Base-by-base conservation (phyloP, 179 eudicot genomes). In the Gypsophila paniculata region DNA sequence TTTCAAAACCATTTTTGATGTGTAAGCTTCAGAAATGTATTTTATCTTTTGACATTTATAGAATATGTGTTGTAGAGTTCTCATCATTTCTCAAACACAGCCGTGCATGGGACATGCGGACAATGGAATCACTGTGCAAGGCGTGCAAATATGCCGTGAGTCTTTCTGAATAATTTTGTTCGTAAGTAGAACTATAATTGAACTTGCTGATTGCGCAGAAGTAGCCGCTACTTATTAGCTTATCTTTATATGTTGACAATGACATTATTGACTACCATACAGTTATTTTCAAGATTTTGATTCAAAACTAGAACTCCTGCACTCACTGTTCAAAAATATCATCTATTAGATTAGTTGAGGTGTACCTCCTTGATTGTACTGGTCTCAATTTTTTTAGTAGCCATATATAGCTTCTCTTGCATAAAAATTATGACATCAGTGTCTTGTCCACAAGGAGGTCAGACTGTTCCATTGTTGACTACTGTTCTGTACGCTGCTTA, bases 71-170 rank as follows among this genome's bases (percentile, higher is more conserved):
- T 51, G 58, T 15, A 42, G 32, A n/a, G 63, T 42, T 46, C 57
- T 61, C 38, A 39, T 57, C 34, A 61, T 61, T n/a, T 23, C 22
- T 51, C 44, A 19, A 62, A 32, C 81, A 77, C 89, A 95, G 99
- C 68, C 99, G 99, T 78, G 97, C 99, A 58, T 95, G 99, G 99
- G 99, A 95, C 76, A 92, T 85, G 90, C 82, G 96, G 74, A 88
- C 98, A 21, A 95, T 95, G 99, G 99, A 95, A 81, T 89, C 99
- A 29, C 93, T 95, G 69, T 95, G 98, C 76, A 90, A 94, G 78
- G 98, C 98, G 59, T 95, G 99, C 83, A 95, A 92, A 88, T 84
- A 95, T 85, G 98, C 99, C 54, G 99, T 95, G 86, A 92, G 99
- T 90, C 66, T 52, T 66, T 46, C 53, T 77, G 34, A 63, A 36